A percentile compares a stretch with the other conserved stretches of the same genome.
phyloP scores from a whole-genome alignment of 139 green algal species.

The Deuterostichococcus epilithicus region DNA sequence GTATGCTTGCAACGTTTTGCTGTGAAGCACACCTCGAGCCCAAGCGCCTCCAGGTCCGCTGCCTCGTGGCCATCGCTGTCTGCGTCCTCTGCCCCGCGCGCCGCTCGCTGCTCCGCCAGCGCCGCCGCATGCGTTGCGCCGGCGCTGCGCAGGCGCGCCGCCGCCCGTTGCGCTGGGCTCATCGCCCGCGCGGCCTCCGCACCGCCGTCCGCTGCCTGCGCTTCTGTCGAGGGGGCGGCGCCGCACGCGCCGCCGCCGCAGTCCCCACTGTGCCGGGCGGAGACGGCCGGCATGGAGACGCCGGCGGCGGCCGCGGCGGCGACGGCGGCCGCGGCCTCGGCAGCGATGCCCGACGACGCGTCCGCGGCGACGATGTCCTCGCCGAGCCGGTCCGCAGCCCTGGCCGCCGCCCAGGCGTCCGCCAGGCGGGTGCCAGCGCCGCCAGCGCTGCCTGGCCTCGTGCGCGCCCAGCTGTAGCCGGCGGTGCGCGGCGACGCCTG shows the following conservation, averaged over 20 bases:
- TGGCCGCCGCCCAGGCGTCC: neutral
- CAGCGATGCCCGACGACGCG: constrained; percentile 18
- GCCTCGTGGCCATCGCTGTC: too few relatives aligned
- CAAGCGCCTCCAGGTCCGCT: too few relatives aligned
- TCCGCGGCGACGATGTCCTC: neutral
- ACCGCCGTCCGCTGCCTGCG: neutral
- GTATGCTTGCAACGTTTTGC: too few relatives aligned
- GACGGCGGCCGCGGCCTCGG: neutral
- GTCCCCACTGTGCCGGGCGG: too few relatives aligned
- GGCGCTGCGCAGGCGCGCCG: constrained; percentile 6
- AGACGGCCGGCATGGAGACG: neutral
- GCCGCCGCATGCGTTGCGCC: neutral
- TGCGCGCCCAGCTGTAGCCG: neutral
- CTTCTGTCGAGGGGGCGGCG: too few relatives aligned
- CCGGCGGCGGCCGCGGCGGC: neutral
- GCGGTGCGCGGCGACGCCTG: neutral
- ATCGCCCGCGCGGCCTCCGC: neutral
- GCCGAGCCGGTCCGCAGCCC: constrained; percentile 26
- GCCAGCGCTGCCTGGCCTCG: neutral
- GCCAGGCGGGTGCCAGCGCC: neutral
- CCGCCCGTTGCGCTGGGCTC: neutral
- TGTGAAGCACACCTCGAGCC: too few relatives aligned
- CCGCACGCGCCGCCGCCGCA: too few relatives aligned
- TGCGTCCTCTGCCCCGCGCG: too few relatives aligned
- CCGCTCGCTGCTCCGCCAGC: neutral